Base-by-base conservation (phyloP, 1,284 basidiomycete genomes). In the Neolentinus lepideus region DNA sequence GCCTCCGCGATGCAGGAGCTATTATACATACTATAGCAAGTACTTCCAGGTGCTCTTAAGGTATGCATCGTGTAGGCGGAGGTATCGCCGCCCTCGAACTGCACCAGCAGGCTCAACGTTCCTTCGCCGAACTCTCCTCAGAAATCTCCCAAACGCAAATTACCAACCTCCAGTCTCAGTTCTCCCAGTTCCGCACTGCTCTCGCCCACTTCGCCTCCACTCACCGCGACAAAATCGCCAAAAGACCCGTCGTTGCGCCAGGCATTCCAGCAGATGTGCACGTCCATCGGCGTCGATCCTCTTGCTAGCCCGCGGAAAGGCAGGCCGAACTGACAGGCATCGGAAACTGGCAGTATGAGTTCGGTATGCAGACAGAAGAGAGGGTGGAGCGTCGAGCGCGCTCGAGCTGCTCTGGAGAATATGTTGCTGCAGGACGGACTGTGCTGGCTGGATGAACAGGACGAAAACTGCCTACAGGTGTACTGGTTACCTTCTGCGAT, bases 261-360 rank as follows among this genome's bases (percentile, higher is more conserved):
- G 75, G 89, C 88, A 14, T 99, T 99, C 71, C 93, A 95, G 64
- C 88, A 92, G 58, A 98, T 99, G 94, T 99, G 97, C 68, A 83
- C 89, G 1, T 87, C 88, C 16, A 90, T 99, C 56, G 94, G 94
- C 26, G 92, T 99, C 21, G 97, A 99, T 68, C 96, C 97, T 0
- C 80, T 99, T 19, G 90, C 90, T 1, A 91, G 90, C 0, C 88
- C 89, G 0, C 74, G 87, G 24, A 86, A 85, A 59, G 90, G 90
- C n/a, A 85, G 86, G 86, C 83, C 22, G 94, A 94, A 66, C 74
- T 93, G 64, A 78, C 98, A 16, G 92, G 92, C 0, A 69, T 91
- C 53, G 85, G 92, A 6, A 97, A 99, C 68, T 99, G 93, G 92
- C 90, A 94, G 64, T 92, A 93, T 68, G 95, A 97, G 65, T 81